Evolutionary conservation across 2,329 filamentous ascomycete species (phyloP).

Genomic region (Aspergillus viridinutans): DNA sequence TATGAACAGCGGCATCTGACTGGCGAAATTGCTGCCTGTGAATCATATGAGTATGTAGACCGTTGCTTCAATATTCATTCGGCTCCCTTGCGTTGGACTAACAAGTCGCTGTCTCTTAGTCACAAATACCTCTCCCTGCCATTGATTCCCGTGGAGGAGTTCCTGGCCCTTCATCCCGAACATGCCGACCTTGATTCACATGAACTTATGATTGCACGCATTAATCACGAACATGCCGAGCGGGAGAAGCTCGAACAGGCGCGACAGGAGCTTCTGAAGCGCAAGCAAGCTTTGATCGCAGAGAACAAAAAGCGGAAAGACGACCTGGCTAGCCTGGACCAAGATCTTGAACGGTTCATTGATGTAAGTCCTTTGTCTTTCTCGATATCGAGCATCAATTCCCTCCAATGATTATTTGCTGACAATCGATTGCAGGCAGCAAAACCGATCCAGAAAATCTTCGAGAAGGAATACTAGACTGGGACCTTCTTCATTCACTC

Average conservation of each 20-base stretch:
- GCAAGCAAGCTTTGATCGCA: constrained; percentile 64
- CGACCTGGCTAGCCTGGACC: constrained; percentile 84
- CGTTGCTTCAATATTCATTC: constrained; percentile 2
- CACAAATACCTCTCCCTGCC: constrained; percentile 87
- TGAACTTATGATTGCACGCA: constrained; percentile 80
- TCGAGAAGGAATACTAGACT: constrained; percentile 64
- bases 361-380: constrained; percentile 56
- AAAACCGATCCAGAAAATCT: constrained; percentile 80
- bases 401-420: constrained; percentile 7
- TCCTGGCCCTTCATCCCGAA: constrained; percentile 71
- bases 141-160: constrained; percentile 77
- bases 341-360: constrained; percentile 89
- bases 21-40: constrained; percentile 85
- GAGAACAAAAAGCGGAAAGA: constrained; percentile 92
- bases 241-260: constrained; percentile 81
- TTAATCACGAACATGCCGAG: constrained; percentile 83
- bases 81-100: constrained; percentile 1
- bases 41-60: constrained; percentile 75
- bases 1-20: constrained; percentile 91
- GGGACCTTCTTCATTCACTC: not conserved
- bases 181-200: constrained; percentile 69
- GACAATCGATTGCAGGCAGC: constrained; percentile 57
- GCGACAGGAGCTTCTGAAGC: constrained; percentile 69
- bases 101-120: constrained; percentile 9
- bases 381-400: not conserved